These are phyloP conservation scores for Fusarium agapanthi DNA, from an alignment of 2,329 filamentous ascomycete species.

Conservation along the genomic window DNA sequence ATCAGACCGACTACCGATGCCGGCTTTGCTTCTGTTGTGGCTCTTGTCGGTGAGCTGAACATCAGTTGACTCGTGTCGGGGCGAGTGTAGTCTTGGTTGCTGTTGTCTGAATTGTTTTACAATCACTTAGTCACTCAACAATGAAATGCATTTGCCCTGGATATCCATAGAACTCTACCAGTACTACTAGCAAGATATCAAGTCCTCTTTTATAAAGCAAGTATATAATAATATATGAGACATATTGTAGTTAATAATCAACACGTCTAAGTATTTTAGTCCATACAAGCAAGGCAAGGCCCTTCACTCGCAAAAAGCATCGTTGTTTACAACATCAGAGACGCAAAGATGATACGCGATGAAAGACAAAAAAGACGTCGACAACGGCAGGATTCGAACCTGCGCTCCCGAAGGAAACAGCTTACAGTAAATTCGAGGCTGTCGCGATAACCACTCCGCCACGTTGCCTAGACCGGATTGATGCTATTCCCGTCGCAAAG, in stretches of 20 bases:
- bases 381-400: constrained; percentile 21
- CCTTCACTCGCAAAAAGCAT: neutral
- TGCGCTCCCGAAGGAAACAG: constrained; percentile 14
- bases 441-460: constrained; percentile 12
- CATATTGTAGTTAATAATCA: neutral
- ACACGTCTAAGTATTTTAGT: too few relatives aligned
- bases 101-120: neutral
- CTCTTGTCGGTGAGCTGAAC: constrained; percentile 29
- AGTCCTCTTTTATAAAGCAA: neutral
- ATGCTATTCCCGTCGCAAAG: neutral
- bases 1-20: constrained; percentile 23
- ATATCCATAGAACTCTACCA: neutral
- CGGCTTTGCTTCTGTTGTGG: constrained; percentile 30
- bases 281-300: too few relatives aligned
- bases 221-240: neutral
- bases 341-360: neutral
- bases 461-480: neutral
- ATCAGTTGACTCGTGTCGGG: constrained; percentile 3
- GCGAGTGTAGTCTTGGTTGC: neutral
- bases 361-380: neutral
- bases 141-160: neutral
- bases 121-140: neutral
- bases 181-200: neutral
- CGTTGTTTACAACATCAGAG: neutral
- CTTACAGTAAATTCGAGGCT: neutral